phyloP scores from a whole-genome alignment of 805 yeast species.

The Metschnikowia arizonensis region DNA sequence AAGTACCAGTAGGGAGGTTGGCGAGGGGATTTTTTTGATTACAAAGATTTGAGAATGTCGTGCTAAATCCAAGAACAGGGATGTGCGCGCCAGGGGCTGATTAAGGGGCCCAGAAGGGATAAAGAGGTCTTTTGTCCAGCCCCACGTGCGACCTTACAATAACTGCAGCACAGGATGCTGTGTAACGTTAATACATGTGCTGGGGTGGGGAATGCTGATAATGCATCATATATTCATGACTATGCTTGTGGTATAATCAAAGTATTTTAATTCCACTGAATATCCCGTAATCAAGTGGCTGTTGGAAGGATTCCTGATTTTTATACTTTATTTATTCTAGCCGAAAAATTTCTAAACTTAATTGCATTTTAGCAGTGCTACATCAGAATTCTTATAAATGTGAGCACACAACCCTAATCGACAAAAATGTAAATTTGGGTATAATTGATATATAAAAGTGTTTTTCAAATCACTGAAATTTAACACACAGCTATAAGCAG shows the following conservation, averaged over 20 bases:
- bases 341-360: no score
- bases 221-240: neutral
- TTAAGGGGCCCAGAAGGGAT: conserved; percentile 1
- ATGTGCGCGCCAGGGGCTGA: conserved; percentile 5
- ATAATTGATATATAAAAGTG: neutral
- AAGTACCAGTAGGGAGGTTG: neutral
- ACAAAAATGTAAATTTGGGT: no score
- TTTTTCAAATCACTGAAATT: neutral
- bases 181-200: no score
- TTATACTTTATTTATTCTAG: no score
- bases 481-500: no score
- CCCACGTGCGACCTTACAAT: conserved; percentile 1
- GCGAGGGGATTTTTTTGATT: conserved; percentile 3
- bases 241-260: neutral
- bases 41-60: conserved; percentile 2
- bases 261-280: no score
- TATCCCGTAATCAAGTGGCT: no score
- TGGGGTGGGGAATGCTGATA: no score
- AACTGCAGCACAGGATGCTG: conserved; percentile 1
- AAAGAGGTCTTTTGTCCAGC: neutral
- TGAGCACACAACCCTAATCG: no score
- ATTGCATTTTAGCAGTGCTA: no score
- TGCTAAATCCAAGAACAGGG: conserved; percentile 4
- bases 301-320: no score
- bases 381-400: no score